phyloP scores from a whole-genome alignment of 306 rosid species.

The Pueraria montana region DNA sequence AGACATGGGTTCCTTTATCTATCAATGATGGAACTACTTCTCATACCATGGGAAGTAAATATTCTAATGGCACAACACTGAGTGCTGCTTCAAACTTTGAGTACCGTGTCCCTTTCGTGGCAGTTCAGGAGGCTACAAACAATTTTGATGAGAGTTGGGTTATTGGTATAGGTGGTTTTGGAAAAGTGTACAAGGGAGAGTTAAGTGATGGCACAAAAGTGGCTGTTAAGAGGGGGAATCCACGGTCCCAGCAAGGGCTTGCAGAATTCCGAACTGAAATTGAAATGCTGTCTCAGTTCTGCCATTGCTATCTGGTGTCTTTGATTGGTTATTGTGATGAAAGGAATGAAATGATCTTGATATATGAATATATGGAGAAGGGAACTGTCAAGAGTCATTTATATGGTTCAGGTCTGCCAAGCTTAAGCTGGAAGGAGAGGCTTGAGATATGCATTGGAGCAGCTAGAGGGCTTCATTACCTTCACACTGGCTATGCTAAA shows the following conservation, averaged over 20 bases:
- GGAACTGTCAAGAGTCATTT: conserved; percentile 92
- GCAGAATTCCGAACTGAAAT: conserved; percentile 90
- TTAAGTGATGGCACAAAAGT: conserved; percentile 81
- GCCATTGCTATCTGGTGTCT: conserved; percentile 92
- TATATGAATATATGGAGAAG: conserved; percentile 92
- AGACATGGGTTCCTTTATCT: conserved; percentile 80
- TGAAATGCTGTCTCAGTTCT: conserved; percentile 90
- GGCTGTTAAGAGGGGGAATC: conserved; percentile 94
- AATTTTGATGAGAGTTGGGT: conserved; percentile 86
- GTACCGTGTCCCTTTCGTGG: conserved; percentile 72
- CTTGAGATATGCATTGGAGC: conserved; percentile 92
- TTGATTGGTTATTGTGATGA: conserved; percentile 93
- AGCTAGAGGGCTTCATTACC: conserved; percentile 95
- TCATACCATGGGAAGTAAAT: conserved; percentile 85
- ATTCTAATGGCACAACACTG: conserved; percentile 70
- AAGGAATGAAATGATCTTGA: conserved; percentile 86
- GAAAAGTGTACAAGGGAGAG: conserved; percentile 85
- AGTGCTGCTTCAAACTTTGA: conserved; percentile 70
- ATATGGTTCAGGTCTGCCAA: conserved; percentile 76
- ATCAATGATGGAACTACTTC: conserved; percentile 65
- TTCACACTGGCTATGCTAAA: conserved; percentile 90
- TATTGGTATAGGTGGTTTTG: conserved; percentile 88
- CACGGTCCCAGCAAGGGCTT: conserved; percentile 85
- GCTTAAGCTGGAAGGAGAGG: conserved; percentile 87
- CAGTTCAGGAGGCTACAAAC: conserved; percentile 82